Evolutionary conservation across 805 yeast genomes (phyloP).

Genomic region (Jamesozyma rosinii): DNA sequence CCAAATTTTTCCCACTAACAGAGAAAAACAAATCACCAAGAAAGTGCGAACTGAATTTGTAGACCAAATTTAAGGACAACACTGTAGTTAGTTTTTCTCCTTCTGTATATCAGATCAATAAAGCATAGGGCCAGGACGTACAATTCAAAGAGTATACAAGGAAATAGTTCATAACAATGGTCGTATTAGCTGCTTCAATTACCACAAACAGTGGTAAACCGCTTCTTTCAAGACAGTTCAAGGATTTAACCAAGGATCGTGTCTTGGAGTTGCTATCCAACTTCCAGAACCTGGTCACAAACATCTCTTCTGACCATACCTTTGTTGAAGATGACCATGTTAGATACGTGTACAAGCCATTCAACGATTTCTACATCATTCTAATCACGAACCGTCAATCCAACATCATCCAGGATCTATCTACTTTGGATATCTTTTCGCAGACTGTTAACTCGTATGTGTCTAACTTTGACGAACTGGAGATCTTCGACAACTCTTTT

Average conservation of each 20-base stretch:
- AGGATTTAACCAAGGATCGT: conserved; percentile 73
- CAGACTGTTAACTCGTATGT: conserved; percentile 71
- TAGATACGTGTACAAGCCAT: conserved; percentile 90
- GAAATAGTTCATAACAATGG: conserved; percentile 34
- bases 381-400: conserved; percentile 84
- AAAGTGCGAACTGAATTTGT: too few relatives aligned
- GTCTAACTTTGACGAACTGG: conserved; percentile 68
- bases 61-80: not conserved
- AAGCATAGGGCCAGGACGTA: not conserved
- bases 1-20: too few relatives aligned
- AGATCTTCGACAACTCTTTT: conserved; percentile 75
- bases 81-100: not conserved
- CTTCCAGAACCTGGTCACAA: conserved; percentile 71
- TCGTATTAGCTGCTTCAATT: conserved; percentile 85
- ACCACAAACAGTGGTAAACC: conserved; percentile 92
- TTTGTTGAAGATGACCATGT: conserved; percentile 87
- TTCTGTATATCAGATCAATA: not conserved
- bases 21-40: too few relatives aligned
- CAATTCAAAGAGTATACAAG: not conserved
- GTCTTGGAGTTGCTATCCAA: conserved; percentile 78
- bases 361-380: conserved; percentile 87
- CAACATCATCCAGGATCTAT: conserved; percentile 88
- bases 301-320: conserved; percentile 71
- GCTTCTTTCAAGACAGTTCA: conserved; percentile 83
- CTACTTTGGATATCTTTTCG: conserved; percentile 77